Evolutionary conservation across 345 rosid genomes (phyloP), one percentile per base, ranked within the genome.

Genomic region (Citrus reticulata): DNA sequence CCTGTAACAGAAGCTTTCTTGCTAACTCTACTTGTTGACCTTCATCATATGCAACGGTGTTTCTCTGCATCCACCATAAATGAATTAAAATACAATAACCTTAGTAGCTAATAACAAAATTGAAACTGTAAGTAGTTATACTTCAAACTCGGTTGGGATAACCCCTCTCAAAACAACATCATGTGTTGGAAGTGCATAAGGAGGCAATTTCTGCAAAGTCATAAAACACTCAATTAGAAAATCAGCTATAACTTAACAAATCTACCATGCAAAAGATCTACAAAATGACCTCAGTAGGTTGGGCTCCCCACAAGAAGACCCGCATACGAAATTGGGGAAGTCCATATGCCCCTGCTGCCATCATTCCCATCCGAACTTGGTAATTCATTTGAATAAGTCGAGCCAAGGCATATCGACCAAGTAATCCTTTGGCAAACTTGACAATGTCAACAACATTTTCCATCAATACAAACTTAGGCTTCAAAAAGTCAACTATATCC

Each of bases 321-420:
- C 97, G 83, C 91, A 89, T 89, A 0, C 97, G 87, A 72, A 88
- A 95, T 74, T 93, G 97, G 34, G 97, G 93, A 78, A 95, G 94
- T 1, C 98, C 97, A 76, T 95, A 95, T 19, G 96, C 88, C 7
- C 97, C 97, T 4, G 97, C 97, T 5, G 92, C 95, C 95, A 95
- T 85, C 91, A 95, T 86, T 22, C 98, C 98, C 79, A 91, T 58
- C 14, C 94, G 87, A 0, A 88, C 75, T 81, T 95, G 98, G 69
- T 88, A 95, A 71, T 90, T 90, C 91, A 93, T 88, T 27, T 85
- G 77, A 7, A 93, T 63, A 20, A 95, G 87, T 16, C 92, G 79
- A n/a, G 87, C 92, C 54, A 95, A 69, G 9, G 93, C 97, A 85
- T 90, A 90, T 11, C 94, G 84, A 5, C 97, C 97, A 66, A 89